These are phyloP conservation scores for Cryptosporidium felis DNA, from an alignment of 169 alveolate genomes.

Conservation along the genomic window DNA sequence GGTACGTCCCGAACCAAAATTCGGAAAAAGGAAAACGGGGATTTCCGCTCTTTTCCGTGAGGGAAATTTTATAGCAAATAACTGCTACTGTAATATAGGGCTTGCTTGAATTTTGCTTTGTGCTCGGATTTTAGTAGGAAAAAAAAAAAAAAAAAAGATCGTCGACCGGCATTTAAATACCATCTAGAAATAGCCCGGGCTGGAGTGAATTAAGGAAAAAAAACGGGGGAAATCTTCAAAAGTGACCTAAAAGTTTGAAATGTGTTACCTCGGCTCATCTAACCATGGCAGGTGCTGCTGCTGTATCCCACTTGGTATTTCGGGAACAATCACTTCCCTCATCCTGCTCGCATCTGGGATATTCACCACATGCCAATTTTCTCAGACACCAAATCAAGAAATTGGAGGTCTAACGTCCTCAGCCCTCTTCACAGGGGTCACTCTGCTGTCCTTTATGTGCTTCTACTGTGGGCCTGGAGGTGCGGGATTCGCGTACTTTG, in stretches of 20 bases:
- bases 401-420: constrained; percentile 65
- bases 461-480: constrained; percentile 65
- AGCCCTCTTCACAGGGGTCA: constrained; percentile 22
- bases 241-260: background rate
- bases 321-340: constrained; percentile 50
- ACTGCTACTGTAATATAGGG: too few species aligned
- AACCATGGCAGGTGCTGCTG: constrained; percentile 59
- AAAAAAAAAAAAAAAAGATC: background rate
- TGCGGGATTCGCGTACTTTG: constrained; percentile 64
- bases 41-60: too few species aligned
- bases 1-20: too few species aligned
- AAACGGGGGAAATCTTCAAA: background rate
- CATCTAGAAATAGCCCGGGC: too few species aligned
- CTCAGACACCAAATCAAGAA: constrained; percentile 60
- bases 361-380: constrained; percentile 45
- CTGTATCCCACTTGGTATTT: constrained; percentile 53
- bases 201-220: background rate
- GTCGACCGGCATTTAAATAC: background rate
- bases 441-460: constrained; percentile 16
- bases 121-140: constrained; percentile 15
- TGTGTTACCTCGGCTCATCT: constrained; percentile 62
- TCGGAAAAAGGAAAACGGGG: too few species aligned
- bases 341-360: constrained; percentile 3
- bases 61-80: too few species aligned
- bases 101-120: background rate